These are phyloP conservation scores for Macadamia tetraphylla DNA, from an alignment of 164 flowering plant genomes.

Conservation along the genomic window DNA sequence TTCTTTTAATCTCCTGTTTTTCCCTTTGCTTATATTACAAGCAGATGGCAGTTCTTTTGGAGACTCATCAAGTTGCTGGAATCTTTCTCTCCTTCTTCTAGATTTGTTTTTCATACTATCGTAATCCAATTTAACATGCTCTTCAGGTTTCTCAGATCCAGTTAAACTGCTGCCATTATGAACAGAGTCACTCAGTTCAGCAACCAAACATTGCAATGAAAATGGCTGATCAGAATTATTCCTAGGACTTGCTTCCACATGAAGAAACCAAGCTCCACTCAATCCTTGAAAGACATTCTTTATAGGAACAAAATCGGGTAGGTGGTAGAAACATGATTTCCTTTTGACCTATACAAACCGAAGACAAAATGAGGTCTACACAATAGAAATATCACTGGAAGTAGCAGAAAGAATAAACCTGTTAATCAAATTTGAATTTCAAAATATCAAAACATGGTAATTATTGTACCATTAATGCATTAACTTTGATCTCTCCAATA, in stretches of 20 bases:
- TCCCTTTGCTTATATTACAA: constrained; percentile 8
- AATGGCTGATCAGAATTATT: constrained; percentile 1
- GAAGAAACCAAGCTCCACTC: constrained; percentile 44
- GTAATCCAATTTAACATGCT: neutral
- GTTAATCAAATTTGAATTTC: neutral
- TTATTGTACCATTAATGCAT: constrained; percentile 41
- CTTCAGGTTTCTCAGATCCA: constrained; percentile 8
- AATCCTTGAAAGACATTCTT: constrained; percentile 38
- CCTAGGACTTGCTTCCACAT: constrained; percentile 19
- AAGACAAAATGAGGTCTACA: neutral
- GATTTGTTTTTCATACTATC: neutral
- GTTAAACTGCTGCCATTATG: constrained; percentile 5
- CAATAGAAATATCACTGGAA: neutral
- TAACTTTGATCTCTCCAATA: constrained; percentile 38
- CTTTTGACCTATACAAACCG: constrained; percentile 41
- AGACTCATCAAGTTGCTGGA: neutral
- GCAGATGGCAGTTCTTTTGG: neutral
- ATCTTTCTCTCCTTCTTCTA: constrained; percentile 5
- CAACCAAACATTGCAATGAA: constrained; percentile 4
- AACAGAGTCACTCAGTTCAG: constrained; percentile 3
- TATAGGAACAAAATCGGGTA: constrained; percentile 44
- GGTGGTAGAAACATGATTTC: constrained; percentile 41
- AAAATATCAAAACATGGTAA: neutral
- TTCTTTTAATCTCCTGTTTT: neutral
- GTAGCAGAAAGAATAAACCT: neutral